Base-by-base conservation (phyloP, 2,329 filamentous ascomycete genomes). In the Exophiala sp. region DNA sequence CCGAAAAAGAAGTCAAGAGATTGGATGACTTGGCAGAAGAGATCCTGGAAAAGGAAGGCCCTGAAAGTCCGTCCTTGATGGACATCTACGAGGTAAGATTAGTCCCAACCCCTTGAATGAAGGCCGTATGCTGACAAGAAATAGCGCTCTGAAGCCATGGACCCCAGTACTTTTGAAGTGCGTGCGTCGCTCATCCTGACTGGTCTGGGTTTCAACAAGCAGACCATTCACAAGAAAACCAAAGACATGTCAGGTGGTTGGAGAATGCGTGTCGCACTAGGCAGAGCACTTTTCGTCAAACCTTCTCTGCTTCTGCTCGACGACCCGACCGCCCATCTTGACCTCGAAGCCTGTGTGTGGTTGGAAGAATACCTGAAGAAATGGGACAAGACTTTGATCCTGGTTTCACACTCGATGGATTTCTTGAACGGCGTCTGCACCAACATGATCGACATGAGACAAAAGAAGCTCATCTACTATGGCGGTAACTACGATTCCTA, bases 191-290 rank as follows among this genome's bases (percentile, higher is more conserved):
- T 96, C 60, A 98, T 98, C 68, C 73, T 98, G 63, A 98, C 93
- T 48, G 93, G 93, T 89, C 86, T 98, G 52, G 93, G 93, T 60
- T 98, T 98, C 82, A 95, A 98, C 83, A 97, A 97, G 79, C 74
- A 73, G 62, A 98, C 94, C 49, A 97, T 98, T 67, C 77, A 94
- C 72, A 98, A 98, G 82, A 96, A 94, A 83, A 98, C 94, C 64
- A 98, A 97, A 81, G 94, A 98, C 71, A 98, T 98, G 94, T 98
- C 93, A 60, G 93, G 93, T 88, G 93, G 93, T 64, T 98, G 93
- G 93, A 84, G 91, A 78, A 98, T 98, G 93, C 88, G 94, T 80
- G 93, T 98, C 52, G 93, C 93, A 50, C 83, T 98, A 55, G 93
- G 80, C 68, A 96, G 97, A 79, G 93, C 93, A 50, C 84, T 98